Evolutionary conservation across 2,329 filamentous ascomycete species (phyloP).

Genomic region (Grosmannia clavigera): DNA sequence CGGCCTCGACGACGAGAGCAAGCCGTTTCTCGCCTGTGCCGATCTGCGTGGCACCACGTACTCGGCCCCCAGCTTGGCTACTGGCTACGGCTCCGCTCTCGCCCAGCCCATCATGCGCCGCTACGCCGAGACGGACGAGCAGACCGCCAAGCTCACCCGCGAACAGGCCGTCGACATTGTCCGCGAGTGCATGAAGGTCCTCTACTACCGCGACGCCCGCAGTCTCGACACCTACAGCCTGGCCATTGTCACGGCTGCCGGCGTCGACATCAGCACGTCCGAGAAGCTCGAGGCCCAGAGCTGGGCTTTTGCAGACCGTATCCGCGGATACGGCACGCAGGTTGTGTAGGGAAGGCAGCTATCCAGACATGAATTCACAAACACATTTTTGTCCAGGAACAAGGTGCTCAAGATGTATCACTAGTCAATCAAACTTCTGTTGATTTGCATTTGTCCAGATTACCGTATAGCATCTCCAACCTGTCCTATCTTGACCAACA

Average conservation of each 20-base stretch:
- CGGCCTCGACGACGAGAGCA: slow-evolving; percentile 65
- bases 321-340: slow-evolving; percentile 91
- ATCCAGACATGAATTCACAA: no score
- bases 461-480: no score
- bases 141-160: slow-evolving; percentile 56
- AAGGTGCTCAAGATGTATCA: no score
- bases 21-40: slow-evolving; percentile 82
- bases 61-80: slow-evolving; percentile 75
- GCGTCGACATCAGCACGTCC: slow-evolving; percentile 71
- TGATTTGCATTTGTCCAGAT: no score
- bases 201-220: slow-evolving; percentile 93
- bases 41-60: slow-evolving; percentile 92
- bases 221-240: slow-evolving; percentile 86
- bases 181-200: slow-evolving; percentile 94
- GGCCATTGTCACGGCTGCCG: slow-evolving; percentile 77
- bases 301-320: slow-evolving; percentile 94
- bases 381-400: no score
- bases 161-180: slow-evolving; percentile 72
- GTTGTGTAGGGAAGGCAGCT: slow-evolving; percentile 27
- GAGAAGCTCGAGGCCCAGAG: slow-evolving; percentile 90
- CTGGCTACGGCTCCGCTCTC: slow-evolving; percentile 85
- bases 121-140: slow-evolving; percentile 71
- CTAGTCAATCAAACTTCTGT: no score
- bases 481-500: not conserved
- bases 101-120: slow-evolving; percentile 84